Conservation (phyloP, 768 basidiomycete genomes). For the Dioszegia hungarica region DNA sequence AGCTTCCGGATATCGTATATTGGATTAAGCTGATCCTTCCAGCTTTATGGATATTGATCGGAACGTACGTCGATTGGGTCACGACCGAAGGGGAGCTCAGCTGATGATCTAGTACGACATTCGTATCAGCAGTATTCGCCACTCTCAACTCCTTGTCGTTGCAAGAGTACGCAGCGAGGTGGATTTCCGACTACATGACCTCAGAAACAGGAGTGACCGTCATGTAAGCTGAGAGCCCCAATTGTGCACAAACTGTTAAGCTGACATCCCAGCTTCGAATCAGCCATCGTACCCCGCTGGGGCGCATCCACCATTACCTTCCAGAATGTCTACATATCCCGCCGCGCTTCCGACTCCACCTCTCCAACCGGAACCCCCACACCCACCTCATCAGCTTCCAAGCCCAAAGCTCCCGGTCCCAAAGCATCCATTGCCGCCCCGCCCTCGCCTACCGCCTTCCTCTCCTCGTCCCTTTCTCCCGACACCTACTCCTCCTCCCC, state of each 20-base stretch:
- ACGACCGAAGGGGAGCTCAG: neutral
- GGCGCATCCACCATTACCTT: slow-evolving; percentile 92
- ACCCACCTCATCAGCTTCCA: neutral
- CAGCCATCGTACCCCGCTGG: slow-evolving; percentile 97
- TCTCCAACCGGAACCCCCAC: slow-evolving; percentile 36
- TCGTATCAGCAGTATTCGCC: slow-evolving; percentile 88
- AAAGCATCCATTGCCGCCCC: slow-evolving; percentile 27
- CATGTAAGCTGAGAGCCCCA: slow-evolving; percentile 50
- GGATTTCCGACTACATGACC: slow-evolving; percentile 88
- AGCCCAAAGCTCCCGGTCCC: neutral
- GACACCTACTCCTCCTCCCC: slow-evolving; percentile 27
- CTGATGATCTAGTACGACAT: slow-evolving; percentile 63
- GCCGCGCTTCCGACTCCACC: slow-evolving; percentile 58
- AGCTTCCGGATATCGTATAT: neutral
- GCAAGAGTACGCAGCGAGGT: slow-evolving; percentile 74
- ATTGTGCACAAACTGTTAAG: neutral
- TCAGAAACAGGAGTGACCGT: slow-evolving; percentile 88
- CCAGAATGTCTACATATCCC: slow-evolving; percentile 91
- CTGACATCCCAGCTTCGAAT: slow-evolving; percentile 63
- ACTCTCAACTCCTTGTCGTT: slow-evolving; percentile 70
- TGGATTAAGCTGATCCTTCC: slow-evolving; percentile 2
- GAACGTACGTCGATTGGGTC: slow-evolving; percentile 63
- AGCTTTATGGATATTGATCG: slow-evolving; percentile 85
- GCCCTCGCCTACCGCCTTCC: slow-evolving; percentile 35
- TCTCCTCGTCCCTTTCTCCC: slow-evolving; percentile 32